Evolutionary conservation across 208 protist species (phyloP).

Genomic region (Acanthamoeba culbertsoni): DNA sequence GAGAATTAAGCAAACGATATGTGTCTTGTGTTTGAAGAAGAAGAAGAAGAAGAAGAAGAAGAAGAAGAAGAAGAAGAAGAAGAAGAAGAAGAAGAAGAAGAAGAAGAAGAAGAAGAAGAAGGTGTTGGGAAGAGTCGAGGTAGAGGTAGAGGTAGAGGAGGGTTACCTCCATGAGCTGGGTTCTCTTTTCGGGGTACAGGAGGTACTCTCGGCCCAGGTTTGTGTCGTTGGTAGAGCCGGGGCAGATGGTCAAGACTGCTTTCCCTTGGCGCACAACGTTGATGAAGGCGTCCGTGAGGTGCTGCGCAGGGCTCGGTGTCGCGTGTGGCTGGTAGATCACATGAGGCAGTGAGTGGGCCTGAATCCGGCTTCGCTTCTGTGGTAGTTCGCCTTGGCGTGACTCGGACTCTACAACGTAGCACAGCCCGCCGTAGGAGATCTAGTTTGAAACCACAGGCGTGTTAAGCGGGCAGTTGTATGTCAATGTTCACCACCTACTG

Average conservation of each 20-base stretch:
- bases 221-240: background rate
- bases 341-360: slow-evolving; percentile 1
- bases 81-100: background rate
- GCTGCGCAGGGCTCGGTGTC: background rate
- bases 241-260: background rate
- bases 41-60: background rate
- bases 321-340: slow-evolving; percentile 12
- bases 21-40: background rate
- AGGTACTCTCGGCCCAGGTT: slow-evolving; percentile 38
- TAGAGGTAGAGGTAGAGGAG: background rate
- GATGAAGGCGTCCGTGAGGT: slow-evolving; percentile 13
- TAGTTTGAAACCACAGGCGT: background rate
- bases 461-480: no score
- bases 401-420: slow-evolving; percentile 49
- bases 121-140: background rate
- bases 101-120: background rate
- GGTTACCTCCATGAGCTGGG: background rate
- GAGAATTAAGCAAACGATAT: no score
- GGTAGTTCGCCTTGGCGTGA: background rate
- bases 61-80: background rate
- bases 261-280: background rate
- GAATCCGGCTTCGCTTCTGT: background rate
- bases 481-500: no score
- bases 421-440: slow-evolving; percentile 18
- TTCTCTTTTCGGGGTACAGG: slow-evolving; percentile 7